These are phyloP conservation scores for Platanus orientalis DNA, from an alignment of 164 flowering plant genomes.

Conservation along the genomic window DNA sequence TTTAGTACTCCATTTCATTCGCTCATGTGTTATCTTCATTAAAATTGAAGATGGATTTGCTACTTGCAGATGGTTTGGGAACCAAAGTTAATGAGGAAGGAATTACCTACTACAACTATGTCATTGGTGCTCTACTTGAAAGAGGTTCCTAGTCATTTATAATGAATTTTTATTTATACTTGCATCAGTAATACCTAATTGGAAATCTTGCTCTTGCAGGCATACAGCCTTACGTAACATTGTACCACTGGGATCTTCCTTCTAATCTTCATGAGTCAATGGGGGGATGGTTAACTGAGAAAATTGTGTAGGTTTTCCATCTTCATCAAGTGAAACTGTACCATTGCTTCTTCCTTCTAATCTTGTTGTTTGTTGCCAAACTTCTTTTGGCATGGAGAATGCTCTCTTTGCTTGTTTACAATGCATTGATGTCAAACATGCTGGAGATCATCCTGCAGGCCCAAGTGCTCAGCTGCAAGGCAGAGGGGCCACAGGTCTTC, in stretches of 20 bases:
- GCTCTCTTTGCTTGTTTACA: background rate
- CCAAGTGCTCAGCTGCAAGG: no score
- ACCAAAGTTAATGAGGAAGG: slow-evolving; percentile 68
- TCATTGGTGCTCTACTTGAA: slow-evolving; percentile 71
- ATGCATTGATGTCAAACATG: background rate
- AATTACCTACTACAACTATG: slow-evolving; percentile 65
- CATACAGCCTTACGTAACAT: slow-evolving; percentile 65
- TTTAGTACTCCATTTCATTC: no score
- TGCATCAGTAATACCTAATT: background rate
- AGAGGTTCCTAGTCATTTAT: slow-evolving; percentile 38
- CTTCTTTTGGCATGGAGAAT: background rate
- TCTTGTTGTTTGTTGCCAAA: background rate
- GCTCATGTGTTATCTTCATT: slow-evolving; percentile 8
- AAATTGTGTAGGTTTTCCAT: slow-evolving; percentile 67
- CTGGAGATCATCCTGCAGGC: no score
- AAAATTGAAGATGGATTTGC: background rate
- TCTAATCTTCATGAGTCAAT: slow-evolving; percentile 63
- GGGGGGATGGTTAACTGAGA: slow-evolving; percentile 73
- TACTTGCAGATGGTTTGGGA: slow-evolving; percentile 76
- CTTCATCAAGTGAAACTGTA: background rate
- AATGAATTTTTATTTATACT: background rate
- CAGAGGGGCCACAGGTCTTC: no score
- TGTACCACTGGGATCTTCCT: slow-evolving; percentile 97
- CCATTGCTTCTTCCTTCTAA: background rate
- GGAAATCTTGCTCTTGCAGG: slow-evolving; percentile 38